A percentile compares a stretch with the other conserved stretches of the same genome.
Evolutionary conservation across 345 rosid species (phyloP).

Genomic region (Populus simonii): DNA sequence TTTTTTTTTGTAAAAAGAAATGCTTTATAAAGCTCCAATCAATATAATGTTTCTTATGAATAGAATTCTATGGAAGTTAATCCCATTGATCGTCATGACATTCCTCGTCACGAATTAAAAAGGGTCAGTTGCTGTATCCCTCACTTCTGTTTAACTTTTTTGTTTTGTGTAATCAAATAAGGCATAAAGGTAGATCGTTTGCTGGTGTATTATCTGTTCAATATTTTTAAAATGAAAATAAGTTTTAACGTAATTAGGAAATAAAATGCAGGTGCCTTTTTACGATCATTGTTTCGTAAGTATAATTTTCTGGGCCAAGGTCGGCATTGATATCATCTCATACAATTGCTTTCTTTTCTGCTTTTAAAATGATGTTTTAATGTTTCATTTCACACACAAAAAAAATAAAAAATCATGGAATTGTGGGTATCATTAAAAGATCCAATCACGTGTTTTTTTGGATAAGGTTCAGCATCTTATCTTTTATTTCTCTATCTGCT

Average conservation of each 20-base stretch:
- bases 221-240: background rate
- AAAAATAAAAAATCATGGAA: background rate
- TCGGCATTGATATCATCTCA: background rate
- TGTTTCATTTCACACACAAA: background rate
- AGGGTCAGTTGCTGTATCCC: slow-evolving; percentile 24
- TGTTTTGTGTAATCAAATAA: background rate
- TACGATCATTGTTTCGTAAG: background rate
- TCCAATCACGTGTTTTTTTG: background rate
- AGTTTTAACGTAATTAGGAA: background rate
- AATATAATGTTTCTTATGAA: background rate
- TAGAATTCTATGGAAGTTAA: slow-evolving; percentile 39
- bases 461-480: slow-evolving; percentile 7
- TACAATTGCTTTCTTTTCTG: background rate
- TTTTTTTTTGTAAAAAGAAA: background rate
- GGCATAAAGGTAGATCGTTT: background rate
- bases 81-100: slow-evolving; percentile 42
- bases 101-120: slow-evolving; percentile 48
- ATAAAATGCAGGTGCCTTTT: background rate
- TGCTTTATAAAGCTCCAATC: background rate
- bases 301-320: background rate
- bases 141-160: background rate
- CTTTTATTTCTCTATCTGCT: slow-evolving; percentile 8
- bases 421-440: background rate
- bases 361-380: slow-evolving; percentile 1
- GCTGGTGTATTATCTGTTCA: background rate